A percentile compares a stretch with the other conserved stretches of the same genome.
Evolutionary conservation across 2,329 filamentous ascomycete species (phyloP).

Genomic region (Talaromyces verruculosus): DNA sequence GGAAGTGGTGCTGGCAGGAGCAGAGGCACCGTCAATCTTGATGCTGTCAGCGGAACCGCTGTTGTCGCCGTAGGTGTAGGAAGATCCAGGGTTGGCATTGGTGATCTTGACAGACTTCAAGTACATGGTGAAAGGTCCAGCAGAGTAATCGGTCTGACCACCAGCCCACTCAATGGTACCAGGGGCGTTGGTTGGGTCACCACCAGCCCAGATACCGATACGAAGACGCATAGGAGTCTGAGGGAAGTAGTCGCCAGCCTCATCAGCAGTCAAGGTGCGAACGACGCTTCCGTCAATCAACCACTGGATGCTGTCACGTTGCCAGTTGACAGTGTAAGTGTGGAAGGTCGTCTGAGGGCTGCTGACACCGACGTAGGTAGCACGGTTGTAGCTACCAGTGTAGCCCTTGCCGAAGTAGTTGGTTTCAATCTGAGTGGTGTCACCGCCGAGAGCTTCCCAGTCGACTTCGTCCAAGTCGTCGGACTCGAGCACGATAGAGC

Average conservation of each 20-base stretch:
- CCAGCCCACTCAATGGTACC: conserved; percentile 69
- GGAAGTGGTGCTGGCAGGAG: neutral
- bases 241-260: conserved; percentile 64
- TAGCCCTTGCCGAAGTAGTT: conserved; percentile 98
- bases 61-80: conserved; percentile 65
- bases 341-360: conserved; percentile 55
- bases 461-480: conserved; percentile 95
- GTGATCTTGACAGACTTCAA: conserved; percentile 61
- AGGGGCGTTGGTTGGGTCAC: conserved; percentile 44
- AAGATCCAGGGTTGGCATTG: conserved; percentile 60
- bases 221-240: conserved; percentile 73
- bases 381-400: conserved; percentile 76
- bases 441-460: conserved; percentile 54
- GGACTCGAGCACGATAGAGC: conserved; percentile 87
- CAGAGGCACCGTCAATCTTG: conserved; percentile 67
- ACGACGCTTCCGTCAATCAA: conserved; percentile 61
- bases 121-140: conserved; percentile 71
- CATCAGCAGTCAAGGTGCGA: conserved; percentile 60
- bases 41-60: conserved; percentile 66
- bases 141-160: conserved; percentile 64
- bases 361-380: conserved; percentile 67
- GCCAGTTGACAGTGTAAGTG: conserved; percentile 64
- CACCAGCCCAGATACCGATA: conserved; percentile 69
- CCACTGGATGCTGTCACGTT: conserved; percentile 63
- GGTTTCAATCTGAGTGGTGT: conserved; percentile 58